Evolutionary conservation across 2,329 filamentous ascomycete genomes (phyloP).

Genomic region (Diaporthe citrichinensis): DNA sequence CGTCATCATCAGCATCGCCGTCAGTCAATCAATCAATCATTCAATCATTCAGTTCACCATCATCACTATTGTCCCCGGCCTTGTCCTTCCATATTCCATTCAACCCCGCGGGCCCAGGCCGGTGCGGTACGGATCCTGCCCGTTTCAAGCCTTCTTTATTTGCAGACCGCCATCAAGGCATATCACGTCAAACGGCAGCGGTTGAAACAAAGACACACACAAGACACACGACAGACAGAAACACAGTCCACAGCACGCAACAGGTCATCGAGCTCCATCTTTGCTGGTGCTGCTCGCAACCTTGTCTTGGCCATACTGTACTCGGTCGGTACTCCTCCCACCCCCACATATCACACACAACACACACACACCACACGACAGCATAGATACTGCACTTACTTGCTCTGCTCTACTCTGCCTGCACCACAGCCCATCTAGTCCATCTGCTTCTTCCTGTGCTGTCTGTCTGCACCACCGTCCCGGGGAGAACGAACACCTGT

Average conservation of each 20-base stretch:
- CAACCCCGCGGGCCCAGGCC: slow-evolving; percentile 16
- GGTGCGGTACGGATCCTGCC: slow-evolving; percentile 27
- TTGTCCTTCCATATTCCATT: slow-evolving; percentile 4
- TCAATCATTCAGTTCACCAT: neutral
- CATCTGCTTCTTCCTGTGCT: too few relatives aligned
- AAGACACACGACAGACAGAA: neutral
- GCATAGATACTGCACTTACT: neutral
- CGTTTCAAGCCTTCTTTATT: slow-evolving; percentile 27
- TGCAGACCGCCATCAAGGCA: slow-evolving; percentile 26
- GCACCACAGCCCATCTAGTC: too few relatives aligned
- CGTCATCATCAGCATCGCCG: neutral
- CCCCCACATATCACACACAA: neutral
- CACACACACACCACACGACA: neutral
- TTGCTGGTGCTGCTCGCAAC: neutral
- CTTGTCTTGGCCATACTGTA: neutral
- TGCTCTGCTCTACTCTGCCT: neutral
- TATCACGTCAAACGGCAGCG: slow-evolving; percentile 12
- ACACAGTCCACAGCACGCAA: neutral
- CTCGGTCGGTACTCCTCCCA: neutral
- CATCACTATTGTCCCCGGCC: neutral
- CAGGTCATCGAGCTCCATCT: slow-evolving; percentile 18
- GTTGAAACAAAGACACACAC: neutral
- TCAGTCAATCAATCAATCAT: neutral
- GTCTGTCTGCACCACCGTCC: neutral
- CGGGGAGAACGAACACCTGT: neutral